Evolutionary conservation across 345 rosid genomes (phyloP).

Genomic region (Eucalyptus cladocalyx): DNA sequence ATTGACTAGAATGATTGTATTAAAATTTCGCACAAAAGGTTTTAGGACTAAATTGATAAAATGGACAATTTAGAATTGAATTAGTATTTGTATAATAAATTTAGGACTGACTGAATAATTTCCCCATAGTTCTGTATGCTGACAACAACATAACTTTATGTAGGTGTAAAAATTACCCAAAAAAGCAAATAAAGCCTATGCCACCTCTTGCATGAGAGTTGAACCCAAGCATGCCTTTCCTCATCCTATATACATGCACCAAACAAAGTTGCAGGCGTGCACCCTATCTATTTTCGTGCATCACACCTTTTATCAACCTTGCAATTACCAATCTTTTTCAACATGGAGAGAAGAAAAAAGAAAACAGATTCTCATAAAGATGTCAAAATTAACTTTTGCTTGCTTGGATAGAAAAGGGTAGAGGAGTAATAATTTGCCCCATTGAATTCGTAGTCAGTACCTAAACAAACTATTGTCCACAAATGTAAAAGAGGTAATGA

Average conservation of each 20-base stretch:
- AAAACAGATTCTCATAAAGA: background rate
- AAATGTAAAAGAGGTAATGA: background rate
- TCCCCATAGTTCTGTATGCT: background rate
- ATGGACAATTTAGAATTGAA: background rate
- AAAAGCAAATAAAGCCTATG: background rate
- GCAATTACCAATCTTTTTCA: background rate
- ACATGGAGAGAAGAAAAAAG: background rate
- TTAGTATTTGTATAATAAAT: background rate
- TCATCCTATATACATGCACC: background rate
- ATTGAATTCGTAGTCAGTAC: background rate
- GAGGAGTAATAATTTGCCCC: background rate
- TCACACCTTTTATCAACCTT: background rate
- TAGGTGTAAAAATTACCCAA: background rate
- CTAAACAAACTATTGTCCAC: background rate
- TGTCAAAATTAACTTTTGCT: background rate
- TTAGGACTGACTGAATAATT: background rate
- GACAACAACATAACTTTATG: background rate
- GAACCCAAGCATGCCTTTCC: background rate
- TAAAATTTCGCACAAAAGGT: rapidly evolving
- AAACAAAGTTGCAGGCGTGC: background rate
- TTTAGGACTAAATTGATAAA: background rate
- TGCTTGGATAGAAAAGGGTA: background rate
- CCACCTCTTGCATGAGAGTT: background rate
- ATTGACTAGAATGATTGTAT: background rate
- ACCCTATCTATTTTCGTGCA: background rate